Evolutionary conservation across 1,139 yeast species (phyloP), one percentile per base, ranked within the genome.

Genomic region (Suhomyces choctaworum): DNA sequence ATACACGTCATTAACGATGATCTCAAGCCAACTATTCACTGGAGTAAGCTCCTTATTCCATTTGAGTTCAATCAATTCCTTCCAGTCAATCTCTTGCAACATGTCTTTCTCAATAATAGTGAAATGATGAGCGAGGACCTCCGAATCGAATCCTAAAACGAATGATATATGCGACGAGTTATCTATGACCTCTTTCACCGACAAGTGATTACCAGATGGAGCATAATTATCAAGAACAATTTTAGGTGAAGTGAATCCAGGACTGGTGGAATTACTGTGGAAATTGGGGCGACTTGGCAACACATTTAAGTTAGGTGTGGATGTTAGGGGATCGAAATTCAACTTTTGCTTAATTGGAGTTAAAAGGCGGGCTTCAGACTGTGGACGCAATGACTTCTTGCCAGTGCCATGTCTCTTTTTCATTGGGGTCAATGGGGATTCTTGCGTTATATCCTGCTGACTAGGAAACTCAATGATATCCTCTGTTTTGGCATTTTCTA

Each of bases 21-120:
- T 72, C 47, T 82, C 85, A 19, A 89, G 64, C 98, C 98, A 92
- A 52, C 94, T 84, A 45, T 80, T 82, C n/a, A 82, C 82, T 0
- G 90, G 83, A 2, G 73, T 73, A 29, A 85, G 63, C 27, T 79
- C 78, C 41, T 76, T 76, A 44, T 76, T 76, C 89, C 95, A 85
- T 39, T 79, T 74, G 46, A 86, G 64, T 48, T 88, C 94, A 36
- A 90, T 73, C 35, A 90, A 69, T 49, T 88, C 96, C 52, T 82
- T 82, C 97, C 97, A 90, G 57, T 90, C 97, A 29, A 92, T 75
- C 49, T 88, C 96, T 36, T 79, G 76, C 22, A 90, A 59, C 34
- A 90, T 77, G 57, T 90, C 97, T 37, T 81, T 71, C 56, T 92
- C 98, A 46, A 92, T 85, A 34, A 85, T 57, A 0, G 97, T 90